Evolutionary conservation across 768 basidiomycete species (phyloP), one percentile per base, ranked within the genome.

Genomic region (Hygrophoropsis aurantiaca): DNA sequence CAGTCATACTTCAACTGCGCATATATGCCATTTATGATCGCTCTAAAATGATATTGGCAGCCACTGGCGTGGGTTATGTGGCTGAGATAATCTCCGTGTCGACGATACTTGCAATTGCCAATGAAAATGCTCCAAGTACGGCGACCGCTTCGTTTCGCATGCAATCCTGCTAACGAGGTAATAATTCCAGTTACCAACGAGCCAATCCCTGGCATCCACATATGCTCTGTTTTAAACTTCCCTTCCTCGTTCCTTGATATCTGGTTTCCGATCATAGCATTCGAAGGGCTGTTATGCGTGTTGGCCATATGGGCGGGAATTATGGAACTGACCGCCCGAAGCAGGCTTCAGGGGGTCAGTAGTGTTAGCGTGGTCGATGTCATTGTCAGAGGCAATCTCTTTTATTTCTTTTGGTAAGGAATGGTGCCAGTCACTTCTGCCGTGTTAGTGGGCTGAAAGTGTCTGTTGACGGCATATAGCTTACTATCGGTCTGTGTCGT

Each of bases 1-100:
- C 35, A 82, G 81, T 76, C 33, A 81, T 82, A 50, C 68, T 83
- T 13, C 81, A 81, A 64, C 75, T 81, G 63, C 77, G 82, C 23
- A 59, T 84, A n/a, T 82, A 81, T 59, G 82, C 81, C 2, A 64
- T 84, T 51, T 83, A 81, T 58, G 74, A 73, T 40, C 57, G 79
- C 19, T 70, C 79, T 62, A 79, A 75, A 54, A 73, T 65, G 43
- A 58, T 84, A 15, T 69, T 85, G 3, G 61, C 61, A 3, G 44
- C 78, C 16, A 79, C 80, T 75, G 59, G 66, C 5, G 42, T 55
- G 16, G 63, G 63, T 11, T 82, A 78, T 53, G 43, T 79, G 10
- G 40, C 59, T 10, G 32, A 44, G 40, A 24, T 40, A 24, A 23
- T 24, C 6, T 16, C 40, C 11, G 21, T 24, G 40, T 26, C 40